Percentiles rank a stretch among this genome's conserved stretches.
phyloP scores from a whole-genome alignment of 2,329 filamentous ascomycete species.

The Aspergillus ustus region DNA sequence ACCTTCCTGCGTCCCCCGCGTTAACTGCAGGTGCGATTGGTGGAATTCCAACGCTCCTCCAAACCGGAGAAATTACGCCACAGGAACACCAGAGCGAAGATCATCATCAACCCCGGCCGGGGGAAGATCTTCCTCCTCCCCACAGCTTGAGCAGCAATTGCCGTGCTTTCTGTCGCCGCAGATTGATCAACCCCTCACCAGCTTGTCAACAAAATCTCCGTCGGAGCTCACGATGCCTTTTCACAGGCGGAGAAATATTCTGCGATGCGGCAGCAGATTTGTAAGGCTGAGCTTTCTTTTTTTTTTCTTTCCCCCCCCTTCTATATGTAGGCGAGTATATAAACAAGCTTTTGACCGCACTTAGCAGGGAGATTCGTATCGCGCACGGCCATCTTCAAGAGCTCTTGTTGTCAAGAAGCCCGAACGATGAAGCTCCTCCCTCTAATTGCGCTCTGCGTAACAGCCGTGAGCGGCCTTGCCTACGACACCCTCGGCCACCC shows the following conservation, averaged over 20 bases:
- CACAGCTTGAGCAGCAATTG: conserved; percentile 3
- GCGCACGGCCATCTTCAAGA: background rate
- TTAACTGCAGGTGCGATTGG: conserved; percentile 8
- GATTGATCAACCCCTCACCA: background rate
- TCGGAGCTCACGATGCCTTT: background rate
- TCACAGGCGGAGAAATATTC: conserved; percentile 14
- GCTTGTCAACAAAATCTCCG: background rate
- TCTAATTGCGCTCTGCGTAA: conserved; percentile 27
- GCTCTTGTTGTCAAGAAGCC: background rate
- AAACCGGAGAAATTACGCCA: conserved; percentile 7
- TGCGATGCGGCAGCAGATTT: background rate
- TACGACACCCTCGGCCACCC: conserved; percentile 23
- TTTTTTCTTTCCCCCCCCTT: background rate
- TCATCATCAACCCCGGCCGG: background rate
- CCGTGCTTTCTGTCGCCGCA: background rate
- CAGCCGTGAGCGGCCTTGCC: conserved; percentile 23
- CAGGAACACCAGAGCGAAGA: background rate
- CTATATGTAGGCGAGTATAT: background rate
- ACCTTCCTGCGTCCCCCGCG: no score
- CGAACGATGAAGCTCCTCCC: conserved; percentile 32
- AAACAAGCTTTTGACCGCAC: background rate
- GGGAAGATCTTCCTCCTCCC: conserved; percentile 6
- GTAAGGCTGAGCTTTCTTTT: background rate
- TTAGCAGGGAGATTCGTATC: background rate
- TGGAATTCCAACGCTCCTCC: conserved; percentile 4